Base-by-base conservation (phyloP, 257 asterid species). In the Solanum gracilifrons region DNA sequence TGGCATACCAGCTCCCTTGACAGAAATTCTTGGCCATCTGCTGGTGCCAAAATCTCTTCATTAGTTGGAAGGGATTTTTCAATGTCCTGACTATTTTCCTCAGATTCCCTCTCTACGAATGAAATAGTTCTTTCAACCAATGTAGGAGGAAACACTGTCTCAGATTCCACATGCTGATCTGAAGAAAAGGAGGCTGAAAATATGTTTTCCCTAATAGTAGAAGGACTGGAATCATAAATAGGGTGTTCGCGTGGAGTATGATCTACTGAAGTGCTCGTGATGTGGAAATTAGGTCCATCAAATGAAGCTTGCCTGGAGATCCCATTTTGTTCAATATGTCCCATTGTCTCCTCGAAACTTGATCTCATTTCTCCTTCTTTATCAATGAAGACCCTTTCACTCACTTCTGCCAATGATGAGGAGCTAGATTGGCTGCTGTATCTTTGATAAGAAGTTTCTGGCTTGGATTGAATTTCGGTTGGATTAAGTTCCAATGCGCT, bases 401-500 rank as follows among this genome's bases (percentile, higher is more conserved):
- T 94, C 83, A 87, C 94, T 90, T 93, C 95, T 29, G 95, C 92
- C 82, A 90, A 90, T 18, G 96, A 93, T 3, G 97, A 93, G 37
- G 97, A 93, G 92, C 95, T 93, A 18, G 97, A 95, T 86, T 84
- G 91, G 58, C 90, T 82, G 88, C 83, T 89, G 71, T 87, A 72
- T 46, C 86, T 88, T 41, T 85, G 89, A 82, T 85, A 85, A 71
- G 51, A 74, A 87, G 75, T 64, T 80, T 87, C 90, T 37, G 68
- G 43, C 46, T 39, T 85, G 41, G 76, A 79, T 88, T 83, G 64
- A 85, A 60, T 85, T 60, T 87, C 88, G n/a, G 84, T 66, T 62
- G 80, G 79, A 88, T 74, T 20, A 36, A 35, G 77, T 51, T 88
- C 87, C 86, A 88, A n/a, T 15, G n/a, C 71, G 72, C 66, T 68